Base-by-base conservation (phyloP, 2,329 filamentous ascomycete species). In the Aspergillus fischeri region DNA sequence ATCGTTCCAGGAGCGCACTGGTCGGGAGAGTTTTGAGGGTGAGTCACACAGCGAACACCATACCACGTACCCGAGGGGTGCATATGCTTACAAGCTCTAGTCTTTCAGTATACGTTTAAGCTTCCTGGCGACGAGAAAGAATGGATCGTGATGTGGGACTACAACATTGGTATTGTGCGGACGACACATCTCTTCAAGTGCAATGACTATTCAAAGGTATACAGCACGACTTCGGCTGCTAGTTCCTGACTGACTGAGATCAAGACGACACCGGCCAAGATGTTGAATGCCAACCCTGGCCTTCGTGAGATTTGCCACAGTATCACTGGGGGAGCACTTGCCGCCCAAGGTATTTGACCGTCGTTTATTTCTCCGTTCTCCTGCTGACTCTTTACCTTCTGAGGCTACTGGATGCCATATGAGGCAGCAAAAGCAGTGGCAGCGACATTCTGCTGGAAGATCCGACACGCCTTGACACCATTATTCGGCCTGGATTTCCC, bases 331-430 rank as follows among this genome's bases (percentile, higher is more conserved):
- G 94, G 94, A 6, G 87, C 92, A 29, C 86, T 97, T 56, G 86
- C 86, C 59, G 93, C 92, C 53, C 94, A 99, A 86, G 92, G 91
- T 92, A 79, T 51, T 59, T n/a, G 42, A 24, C 9, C n/a, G 14
- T 28, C 17, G 27, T 35, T 51, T 51, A 25, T 32, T 38, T 14
- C 24, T 21, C 14, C 44, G 55, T n/a, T 44, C 54, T 47, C 51
- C n/a, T 52, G 29, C 35, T 25, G 44, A 47, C 44, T 21, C 11
- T 32, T 52, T 35, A 35, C 11, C 29, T n/a, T 48, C 52, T 50
- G 50, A 96, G 92, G 94, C 35, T 99, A 97, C 75, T 99, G 94
- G 94, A 91, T 97, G 84, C 93, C 93, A 2, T 97, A 87, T 67
- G 78, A 85, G 42, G 95, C 92, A 64, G 94, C 94, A 49, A 89